Base-by-base conservation (phyloP, 148 eudicot genomes). In the Salicornia ramosissima region DNA sequence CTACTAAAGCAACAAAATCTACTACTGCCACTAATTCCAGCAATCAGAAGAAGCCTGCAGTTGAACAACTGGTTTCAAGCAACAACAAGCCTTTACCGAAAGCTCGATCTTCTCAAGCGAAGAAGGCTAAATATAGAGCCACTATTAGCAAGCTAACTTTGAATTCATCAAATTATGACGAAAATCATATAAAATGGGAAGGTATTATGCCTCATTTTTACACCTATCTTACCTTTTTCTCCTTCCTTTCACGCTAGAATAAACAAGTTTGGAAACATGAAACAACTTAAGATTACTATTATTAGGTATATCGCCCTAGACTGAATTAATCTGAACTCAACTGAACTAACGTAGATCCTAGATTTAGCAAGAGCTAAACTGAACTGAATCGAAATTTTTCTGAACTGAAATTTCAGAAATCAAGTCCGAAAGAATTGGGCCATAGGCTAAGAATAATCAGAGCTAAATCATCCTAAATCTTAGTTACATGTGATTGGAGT, bases 151-250 rank as follows among this genome's bases (percentile, higher is more conserved):
- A 8, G 40, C 18, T 2, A 11, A 18, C 26, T 50, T 46, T 36
- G 61, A 40, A 57, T 33, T 24, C 50, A 24, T 59, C 34, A 10
- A 10, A 21, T 69, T 25, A 50, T 49, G 4, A 34, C 45, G 59
- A 19, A 58, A 39, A 71, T 50, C 68, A 71, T 59, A 59, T 77
- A 77, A 21, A 42, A 66, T 71, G 68, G 68, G 39, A 59, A 49
- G 80, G 80, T 77, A 77, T 58, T 77, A 77, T 58, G 47, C 39
- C 52, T 59, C 45, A 25, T n/a, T 5, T 56, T 13, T 28, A 52
- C 40, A 36, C 40, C 40, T 21, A 6, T 22, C 56, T 24, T 22
- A 9, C 2, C 58, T 5, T 56, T 1, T 56, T 29, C 2, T 36
- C 11, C 13, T 33, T 60, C 15, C 30, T 60, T 10, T 31, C 2